A percentile compares a stretch with the other conserved stretches of the same genome.
These are phyloP conservation scores for Fusarium tupiense DNA, from an alignment of 2,329 filamentous ascomycete genomes.

Conservation along the genomic window DNA sequence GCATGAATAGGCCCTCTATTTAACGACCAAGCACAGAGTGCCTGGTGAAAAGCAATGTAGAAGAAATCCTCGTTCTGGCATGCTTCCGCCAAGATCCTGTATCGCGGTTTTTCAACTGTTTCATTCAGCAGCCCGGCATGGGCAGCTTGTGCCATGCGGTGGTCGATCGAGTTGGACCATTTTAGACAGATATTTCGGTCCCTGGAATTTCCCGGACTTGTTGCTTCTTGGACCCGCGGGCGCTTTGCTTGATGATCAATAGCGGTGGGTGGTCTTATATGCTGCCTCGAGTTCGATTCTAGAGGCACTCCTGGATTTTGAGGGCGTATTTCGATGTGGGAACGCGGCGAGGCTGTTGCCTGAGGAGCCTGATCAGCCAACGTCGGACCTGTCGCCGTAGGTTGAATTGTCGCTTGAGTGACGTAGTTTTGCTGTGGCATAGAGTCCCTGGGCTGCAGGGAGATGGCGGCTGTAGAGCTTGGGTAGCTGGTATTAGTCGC, in stretches of 20 bases:
- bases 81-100: slow-evolving; percentile 66
- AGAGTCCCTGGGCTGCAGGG: not conserved
- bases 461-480: not conserved
- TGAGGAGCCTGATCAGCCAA: not conserved
- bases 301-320: not conserved
- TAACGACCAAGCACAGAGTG: slow-evolving; percentile 67
- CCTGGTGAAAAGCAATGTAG: slow-evolving; percentile 72
- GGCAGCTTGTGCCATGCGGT: slow-evolving; percentile 36
- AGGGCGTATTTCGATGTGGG: not conserved
- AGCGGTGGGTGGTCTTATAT: not conserved
- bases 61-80: slow-evolving; percentile 66
- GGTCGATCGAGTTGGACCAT: slow-evolving; percentile 21
- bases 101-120: slow-evolving; percentile 57
- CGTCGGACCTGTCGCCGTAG: not conserved
- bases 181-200: not conserved
- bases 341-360: not conserved
- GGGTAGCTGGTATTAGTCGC: slow-evolving; percentile 6
- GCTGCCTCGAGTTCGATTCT: not conserved
- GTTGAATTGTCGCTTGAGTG: not conserved
- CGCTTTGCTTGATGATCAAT: slow-evolving; percentile 24
- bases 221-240: slow-evolving; percentile 10
- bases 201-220: not conserved
- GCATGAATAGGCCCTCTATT: slow-evolving; percentile 49
- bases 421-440: not conserved
- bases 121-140: slow-evolving; percentile 33